A percentile compares a stretch with the other conserved stretches of the same genome.
These are phyloP conservation scores for Eudorina sp. DNA, from an alignment of 139 green algal genomes.

Conservation along the genomic window DNA sequence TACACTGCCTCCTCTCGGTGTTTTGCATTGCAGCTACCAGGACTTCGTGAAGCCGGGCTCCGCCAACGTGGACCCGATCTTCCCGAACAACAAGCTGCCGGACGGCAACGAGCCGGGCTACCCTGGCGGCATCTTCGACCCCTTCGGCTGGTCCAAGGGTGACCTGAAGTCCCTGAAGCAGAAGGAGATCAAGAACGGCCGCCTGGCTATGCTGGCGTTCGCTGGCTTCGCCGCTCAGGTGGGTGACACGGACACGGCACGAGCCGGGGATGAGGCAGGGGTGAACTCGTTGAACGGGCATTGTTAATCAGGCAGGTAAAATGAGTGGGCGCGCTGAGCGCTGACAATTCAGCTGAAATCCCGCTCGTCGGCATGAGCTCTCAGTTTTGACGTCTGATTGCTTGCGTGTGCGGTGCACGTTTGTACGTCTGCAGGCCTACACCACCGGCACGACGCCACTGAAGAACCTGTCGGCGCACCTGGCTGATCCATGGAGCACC, in stretches of 20 bases:
- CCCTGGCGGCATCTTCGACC: conserved; percentile 84
- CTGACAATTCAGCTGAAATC: too few relatives aligned
- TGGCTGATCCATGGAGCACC: conserved; percentile 73
- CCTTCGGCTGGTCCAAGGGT: conserved; percentile 81
- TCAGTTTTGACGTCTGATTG: too few relatives aligned
- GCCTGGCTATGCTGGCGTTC: conserved; percentile 81
- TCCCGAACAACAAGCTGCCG: conserved; percentile 68
- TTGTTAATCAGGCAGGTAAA: too few relatives aligned
- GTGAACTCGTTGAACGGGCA: too few relatives aligned
- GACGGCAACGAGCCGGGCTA: conserved; percentile 71
- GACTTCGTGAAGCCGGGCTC: conserved; percentile 89
- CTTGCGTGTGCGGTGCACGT: too few relatives aligned
- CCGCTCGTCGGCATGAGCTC: too few relatives aligned
- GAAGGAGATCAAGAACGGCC: conserved; percentile 94
- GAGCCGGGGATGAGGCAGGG: too few relatives aligned
- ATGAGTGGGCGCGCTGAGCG: too few relatives aligned
- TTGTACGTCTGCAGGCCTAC: conserved; percentile 57
- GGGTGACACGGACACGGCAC: too few relatives aligned
- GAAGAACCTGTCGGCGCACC: conserved; percentile 71
- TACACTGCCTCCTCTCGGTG: too few relatives aligned
- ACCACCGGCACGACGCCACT: conserved; percentile 75
- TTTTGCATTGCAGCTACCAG: conserved; percentile 62
- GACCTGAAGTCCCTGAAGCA: conserved; percentile 75
- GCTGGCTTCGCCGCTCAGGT: conserved; percentile 70
- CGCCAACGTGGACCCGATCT: conserved; percentile 76